These are phyloP conservation scores for Colletotrichum musicola DNA, from an alignment of 2,329 filamentous ascomycete genomes.

Conservation along the genomic window DNA sequence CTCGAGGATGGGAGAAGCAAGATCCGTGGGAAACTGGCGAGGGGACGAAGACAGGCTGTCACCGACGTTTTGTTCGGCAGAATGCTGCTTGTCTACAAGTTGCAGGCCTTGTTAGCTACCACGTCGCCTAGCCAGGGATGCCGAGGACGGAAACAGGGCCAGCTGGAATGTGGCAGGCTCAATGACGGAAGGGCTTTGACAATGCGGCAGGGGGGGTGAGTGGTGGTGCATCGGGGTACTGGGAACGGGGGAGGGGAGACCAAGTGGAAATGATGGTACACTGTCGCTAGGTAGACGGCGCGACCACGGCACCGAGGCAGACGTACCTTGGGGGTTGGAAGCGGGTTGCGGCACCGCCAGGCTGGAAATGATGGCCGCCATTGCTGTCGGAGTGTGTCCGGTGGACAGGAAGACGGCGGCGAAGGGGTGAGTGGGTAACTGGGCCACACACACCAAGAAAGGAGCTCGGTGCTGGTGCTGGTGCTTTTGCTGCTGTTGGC, in stretches of 20 bases:
- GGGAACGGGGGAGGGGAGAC: background rate
- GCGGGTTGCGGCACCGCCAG: conserved; percentile 27
- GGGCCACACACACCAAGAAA: conserved; percentile 33
- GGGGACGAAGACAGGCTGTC: conserved; percentile 54
- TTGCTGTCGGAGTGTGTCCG: conserved; percentile 29
- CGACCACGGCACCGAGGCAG: background rate
- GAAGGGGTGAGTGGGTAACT: conserved; percentile 30
- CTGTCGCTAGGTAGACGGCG: background rate
- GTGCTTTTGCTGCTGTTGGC: conserved; percentile 14
- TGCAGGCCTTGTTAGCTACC: conserved; percentile 31
- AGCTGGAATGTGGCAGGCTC: conserved; percentile 21
- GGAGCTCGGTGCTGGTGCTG: conserved; percentile 23
- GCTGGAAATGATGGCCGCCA: conserved; percentile 30
- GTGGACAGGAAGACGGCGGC: conserved; percentile 23
- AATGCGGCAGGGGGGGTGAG: conserved; percentile 12
- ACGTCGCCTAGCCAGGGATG: conserved; percentile 25
- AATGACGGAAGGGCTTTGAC: conserved; percentile 34
- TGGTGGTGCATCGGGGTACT: background rate
- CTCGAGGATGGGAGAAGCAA: conserved; percentile 67
- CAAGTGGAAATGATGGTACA: background rate
- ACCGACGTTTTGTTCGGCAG: conserved; percentile 33
- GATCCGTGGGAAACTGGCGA: conserved; percentile 62
- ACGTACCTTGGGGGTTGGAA: conserved; percentile 34
- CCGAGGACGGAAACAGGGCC: conserved; percentile 37
- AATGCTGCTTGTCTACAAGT: conserved; percentile 27